These are phyloP conservation scores for Pythium vanterpoolii DNA, from an alignment of 352 stramenopile species.

Conservation along the genomic window DNA sequence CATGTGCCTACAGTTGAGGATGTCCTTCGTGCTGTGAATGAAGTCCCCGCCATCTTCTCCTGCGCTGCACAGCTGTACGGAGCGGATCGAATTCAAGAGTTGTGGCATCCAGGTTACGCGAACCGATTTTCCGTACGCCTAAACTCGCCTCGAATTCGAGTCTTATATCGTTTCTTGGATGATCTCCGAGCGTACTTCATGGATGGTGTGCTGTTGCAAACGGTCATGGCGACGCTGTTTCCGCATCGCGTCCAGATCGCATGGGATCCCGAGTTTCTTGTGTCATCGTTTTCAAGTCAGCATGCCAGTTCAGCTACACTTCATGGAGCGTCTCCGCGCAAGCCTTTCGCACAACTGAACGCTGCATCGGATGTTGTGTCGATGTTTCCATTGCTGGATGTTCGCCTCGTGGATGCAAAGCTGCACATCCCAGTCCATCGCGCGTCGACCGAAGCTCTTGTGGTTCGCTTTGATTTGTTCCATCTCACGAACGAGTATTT, in stretches of 20 bases:
- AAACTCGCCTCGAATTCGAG: slow-evolving; percentile 73
- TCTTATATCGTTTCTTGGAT: slow-evolving; percentile 80
- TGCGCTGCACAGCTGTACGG: slow-evolving; percentile 76
- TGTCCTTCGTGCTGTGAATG: slow-evolving; percentile 47
- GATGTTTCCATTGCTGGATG: slow-evolving; percentile 74
- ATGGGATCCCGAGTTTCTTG: slow-evolving; percentile 76
- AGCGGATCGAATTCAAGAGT: slow-evolving; percentile 69
- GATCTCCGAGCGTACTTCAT: slow-evolving; percentile 75
- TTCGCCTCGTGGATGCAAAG: slow-evolving; percentile 64
- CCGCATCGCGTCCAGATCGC: slow-evolving; percentile 55
- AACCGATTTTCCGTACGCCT: slow-evolving; percentile 71
- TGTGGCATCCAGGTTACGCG: slow-evolving; percentile 79
- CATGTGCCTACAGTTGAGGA: slow-evolving; percentile 63
- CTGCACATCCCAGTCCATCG: slow-evolving; percentile 78
- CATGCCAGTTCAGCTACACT: slow-evolving; percentile 4
- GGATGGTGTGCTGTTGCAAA: slow-evolving; percentile 62
- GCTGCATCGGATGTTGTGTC: slow-evolving; percentile 59
- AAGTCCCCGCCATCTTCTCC: slow-evolving; percentile 68
- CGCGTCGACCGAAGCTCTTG: slow-evolving; percentile 68
- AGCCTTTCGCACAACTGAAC: slow-evolving; percentile 7
- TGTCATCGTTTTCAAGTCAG: slow-evolving; percentile 30
- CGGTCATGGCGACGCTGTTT: slow-evolving; percentile 55
- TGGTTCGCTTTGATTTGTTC: slow-evolving; percentile 70
- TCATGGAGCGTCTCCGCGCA: slow-evolving; percentile 16
- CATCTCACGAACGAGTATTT: slow-evolving; percentile 63